phyloP scores from a whole-genome alignment of 2,329 filamentous ascomycete genomes.

The Lasiodiplodia sp. region DNA sequence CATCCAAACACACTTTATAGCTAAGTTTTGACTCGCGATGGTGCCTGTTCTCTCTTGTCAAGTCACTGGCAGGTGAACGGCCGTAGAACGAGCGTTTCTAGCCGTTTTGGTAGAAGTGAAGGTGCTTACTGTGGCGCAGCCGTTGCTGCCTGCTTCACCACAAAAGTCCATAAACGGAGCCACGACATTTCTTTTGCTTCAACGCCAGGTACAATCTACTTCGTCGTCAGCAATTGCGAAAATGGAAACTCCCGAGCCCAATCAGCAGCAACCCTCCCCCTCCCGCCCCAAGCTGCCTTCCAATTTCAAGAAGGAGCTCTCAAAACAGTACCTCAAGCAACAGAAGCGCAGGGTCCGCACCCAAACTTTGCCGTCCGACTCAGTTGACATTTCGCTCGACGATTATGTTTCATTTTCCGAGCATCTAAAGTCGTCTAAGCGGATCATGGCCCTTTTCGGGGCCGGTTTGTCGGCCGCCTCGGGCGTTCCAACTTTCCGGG shows the following conservation, averaged over 20 bases:
- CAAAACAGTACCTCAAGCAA: not conserved
- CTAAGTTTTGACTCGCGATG: not conserved
- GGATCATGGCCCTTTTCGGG: conserved; percentile 37
- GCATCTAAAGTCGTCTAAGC: conserved; percentile 33
- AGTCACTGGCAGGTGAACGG: not conserved
- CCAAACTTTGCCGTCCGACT: not conserved
- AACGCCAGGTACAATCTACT: not conserved
- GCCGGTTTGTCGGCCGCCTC: conserved; percentile 38
- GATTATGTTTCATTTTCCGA: conserved; percentile 19
- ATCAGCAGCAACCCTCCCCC: not conserved
- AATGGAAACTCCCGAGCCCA: not conserved
- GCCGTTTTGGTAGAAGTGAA: not conserved
- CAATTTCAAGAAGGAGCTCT: conserved; percentile 12
- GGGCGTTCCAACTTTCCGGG: conserved; percentile 38
- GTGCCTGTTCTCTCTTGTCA: not conserved
- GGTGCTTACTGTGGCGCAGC: not conserved
- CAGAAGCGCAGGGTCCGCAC: conserved; percentile 22
- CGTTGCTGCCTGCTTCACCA: not conserved
- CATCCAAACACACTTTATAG: not conserved
- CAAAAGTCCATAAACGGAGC: not conserved
- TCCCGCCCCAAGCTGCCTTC: not conserved
- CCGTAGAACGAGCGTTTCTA: not conserved
- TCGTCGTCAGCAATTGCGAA: not conserved
- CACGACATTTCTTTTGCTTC: not conserved
- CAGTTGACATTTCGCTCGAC: conserved; percentile 11